Evolutionary conservation across 1,284 basidiomycete species (phyloP).

Genomic region (Puccinia novopanici): DNA sequence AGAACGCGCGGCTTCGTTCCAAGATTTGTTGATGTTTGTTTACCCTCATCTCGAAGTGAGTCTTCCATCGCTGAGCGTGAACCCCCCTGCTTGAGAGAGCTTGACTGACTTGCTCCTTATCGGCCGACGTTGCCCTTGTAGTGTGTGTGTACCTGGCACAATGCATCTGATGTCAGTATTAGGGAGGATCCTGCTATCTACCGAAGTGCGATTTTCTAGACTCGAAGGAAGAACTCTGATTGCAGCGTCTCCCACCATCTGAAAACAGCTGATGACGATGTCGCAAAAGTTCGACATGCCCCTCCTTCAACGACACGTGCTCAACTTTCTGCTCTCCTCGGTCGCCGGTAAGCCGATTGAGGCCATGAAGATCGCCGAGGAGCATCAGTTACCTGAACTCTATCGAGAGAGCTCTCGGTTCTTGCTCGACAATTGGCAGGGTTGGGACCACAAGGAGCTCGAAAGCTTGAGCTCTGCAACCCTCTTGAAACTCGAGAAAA

Average conservation of each 20-base stretch:
- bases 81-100: not conserved
- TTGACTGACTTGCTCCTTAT: constrained; percentile 22
- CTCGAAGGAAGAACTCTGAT: not conserved
- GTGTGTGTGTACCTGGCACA: constrained; percentile 51
- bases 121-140: constrained; percentile 25
- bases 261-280: constrained; percentile 68
- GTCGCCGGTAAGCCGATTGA: constrained; percentile 86
- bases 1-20: constrained; percentile 69
- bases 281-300: constrained; percentile 80
- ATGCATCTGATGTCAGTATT: constrained; percentile 48
- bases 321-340: constrained; percentile 81
- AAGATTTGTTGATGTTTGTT: constrained; percentile 80
- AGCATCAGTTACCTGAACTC: constrained; percentile 64
- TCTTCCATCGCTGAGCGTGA: not conserved
- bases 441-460: constrained; percentile 70
- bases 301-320: constrained; percentile 74
- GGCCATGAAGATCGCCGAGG: constrained; percentile 76
- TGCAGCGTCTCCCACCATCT: not conserved
- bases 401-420: constrained; percentile 85
- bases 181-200: too few species aligned
- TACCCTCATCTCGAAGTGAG: constrained; percentile 66
- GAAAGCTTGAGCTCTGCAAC: constrained; percentile 76
- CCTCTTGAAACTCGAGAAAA: constrained; percentile 79
- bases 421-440: constrained; percentile 71
- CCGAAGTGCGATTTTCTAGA: too few species aligned